These are phyloP conservation scores for Nematocida sp. DNA, from an alignment of 371 early-diverging fungal species.

Conservation along the genomic window DNA sequence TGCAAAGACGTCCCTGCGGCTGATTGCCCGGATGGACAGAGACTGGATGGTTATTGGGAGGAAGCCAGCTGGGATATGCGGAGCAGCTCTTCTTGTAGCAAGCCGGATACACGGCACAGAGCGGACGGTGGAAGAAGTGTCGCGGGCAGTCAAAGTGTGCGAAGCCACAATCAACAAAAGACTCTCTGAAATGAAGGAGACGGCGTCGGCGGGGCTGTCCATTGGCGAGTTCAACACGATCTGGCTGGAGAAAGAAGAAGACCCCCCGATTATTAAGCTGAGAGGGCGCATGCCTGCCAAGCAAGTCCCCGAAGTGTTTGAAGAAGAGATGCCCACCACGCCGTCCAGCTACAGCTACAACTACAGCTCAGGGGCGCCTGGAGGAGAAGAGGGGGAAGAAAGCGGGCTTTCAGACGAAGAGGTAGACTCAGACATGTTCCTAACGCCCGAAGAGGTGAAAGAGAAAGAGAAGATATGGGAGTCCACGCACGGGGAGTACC, in stretches of 20 bases:
- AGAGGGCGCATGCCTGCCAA: conserved; percentile 28
- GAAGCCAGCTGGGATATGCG: conserved; percentile 94
- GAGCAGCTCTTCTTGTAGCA: conserved; percentile 81
- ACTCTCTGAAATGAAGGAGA: conserved; percentile 76
- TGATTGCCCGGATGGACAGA: conserved; percentile 86
- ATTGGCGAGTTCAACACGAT: conserved; percentile 77
- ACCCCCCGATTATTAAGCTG: conserved; percentile 74
- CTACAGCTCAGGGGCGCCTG: not conserved
- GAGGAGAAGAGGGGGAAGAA: conserved; percentile 8
- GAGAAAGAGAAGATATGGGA: conserved; percentile 61
- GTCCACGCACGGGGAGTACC: conserved; percentile 63
- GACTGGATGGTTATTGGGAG: conserved; percentile 95
- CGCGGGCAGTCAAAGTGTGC: conserved; percentile 81
- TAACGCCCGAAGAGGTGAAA: conserved; percentile 56
- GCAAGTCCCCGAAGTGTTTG: conserved; percentile 50
- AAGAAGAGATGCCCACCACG: conserved; percentile 66
- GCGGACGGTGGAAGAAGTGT: conserved; percentile 76
- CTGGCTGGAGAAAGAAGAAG: conserved; percentile 76
- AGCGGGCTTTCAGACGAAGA: conserved; percentile 38
- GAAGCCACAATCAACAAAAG: conserved; percentile 78
- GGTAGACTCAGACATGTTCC: conserved; percentile 47
- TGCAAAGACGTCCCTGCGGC: conserved; percentile 73
- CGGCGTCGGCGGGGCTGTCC: conserved; percentile 76
- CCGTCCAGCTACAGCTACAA: conserved; percentile 70
- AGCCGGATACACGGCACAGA: conserved; percentile 83